Base-by-base conservation (phyloP, 306 rosid genomes). In the Cucumis cinereus region DNA sequence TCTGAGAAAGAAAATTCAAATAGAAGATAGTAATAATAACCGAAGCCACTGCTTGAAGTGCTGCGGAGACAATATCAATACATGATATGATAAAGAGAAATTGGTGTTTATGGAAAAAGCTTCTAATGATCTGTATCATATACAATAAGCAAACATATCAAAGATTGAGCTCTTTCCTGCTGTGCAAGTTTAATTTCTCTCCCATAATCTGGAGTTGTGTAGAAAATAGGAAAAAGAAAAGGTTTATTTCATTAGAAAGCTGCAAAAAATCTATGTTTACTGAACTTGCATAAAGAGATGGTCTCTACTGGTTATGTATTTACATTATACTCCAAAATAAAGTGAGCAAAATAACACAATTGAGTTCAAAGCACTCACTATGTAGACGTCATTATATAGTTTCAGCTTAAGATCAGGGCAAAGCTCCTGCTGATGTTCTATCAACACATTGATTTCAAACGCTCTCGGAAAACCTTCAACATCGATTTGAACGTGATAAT, bases 381-480 rank as follows among this genome's bases (percentile, higher is more conserved):
- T 64, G 22, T 33, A 63, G 49, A 64, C 12, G 8, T 4, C 1
- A n/a, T 63, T 63, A 15, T 15, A 16, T 47, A 5, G 36, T 15
- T 69, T 45, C 19, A 13, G 33, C 22, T 69, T 8, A 45, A 69
- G 22, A n/a, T 70, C 2, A 23, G 6, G 17, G 20, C 55, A 12
- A 63, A 36, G 43, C 41, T 3, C 50, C 36, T 17, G 26, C 20
- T 36, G 22, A 5, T 23, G 28, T 17, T 7, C 6, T 58, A 66
- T 71, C 79, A 83, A 75, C 64, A 50, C 87, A 82, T 74, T 10
- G 80, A 77, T 72, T 84, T 85, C 67, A 90, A 62, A 41, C 75
- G 91, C 53, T 88, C 96, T 72, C 91, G 88, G 71, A 94, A 89
- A 75, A 89, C 81, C 66, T 84, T 85, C 82, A 94, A 79, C 85